Percentiles rank a stretch among this genome's conserved stretches.
These are phyloP conservation scores for Nicotiana obtusifolia DNA, from an alignment of 257 asterid genomes.

Conservation along the genomic window DNA sequence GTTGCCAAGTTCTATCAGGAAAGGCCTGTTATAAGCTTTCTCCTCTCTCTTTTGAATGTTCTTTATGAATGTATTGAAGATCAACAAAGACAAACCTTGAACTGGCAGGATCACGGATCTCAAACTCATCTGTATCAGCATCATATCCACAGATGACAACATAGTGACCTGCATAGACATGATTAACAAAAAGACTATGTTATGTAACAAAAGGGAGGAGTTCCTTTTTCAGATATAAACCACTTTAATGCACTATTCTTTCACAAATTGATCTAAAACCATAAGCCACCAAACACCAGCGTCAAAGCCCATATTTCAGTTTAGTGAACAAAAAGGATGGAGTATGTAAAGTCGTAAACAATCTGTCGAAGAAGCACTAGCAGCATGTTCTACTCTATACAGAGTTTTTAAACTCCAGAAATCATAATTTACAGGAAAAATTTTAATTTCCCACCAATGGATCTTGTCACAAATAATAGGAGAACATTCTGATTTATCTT, in stretches of 20 bases:
- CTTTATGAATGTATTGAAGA: not conserved
- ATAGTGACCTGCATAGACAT: constrained; percentile 62
- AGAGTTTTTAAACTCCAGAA: not conserved
- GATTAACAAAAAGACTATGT: not conserved
- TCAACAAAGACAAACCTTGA: constrained; percentile 43
- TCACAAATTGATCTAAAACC: not conserved
- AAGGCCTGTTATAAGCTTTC: not conserved
- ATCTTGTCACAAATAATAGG: not conserved
- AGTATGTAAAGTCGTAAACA: not conserved
- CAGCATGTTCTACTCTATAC: not conserved
- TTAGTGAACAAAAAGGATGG: not conserved
- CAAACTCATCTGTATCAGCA: constrained; percentile 68
- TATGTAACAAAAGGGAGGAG: not conserved
- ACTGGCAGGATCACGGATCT: constrained; percentile 98
- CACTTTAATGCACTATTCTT: not conserved
- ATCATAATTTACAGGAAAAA: not conserved
- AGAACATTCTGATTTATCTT: not conserved
- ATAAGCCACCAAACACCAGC: not conserved
- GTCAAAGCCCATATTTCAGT: not conserved
- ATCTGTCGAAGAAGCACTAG: not conserved
- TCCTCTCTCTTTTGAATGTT: not conserved
- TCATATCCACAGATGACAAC: constrained; percentile 88
- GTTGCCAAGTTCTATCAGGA: not conserved
- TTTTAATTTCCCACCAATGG: not conserved
- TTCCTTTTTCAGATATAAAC: not conserved